These are phyloP conservation scores for Endothia cerciana DNA, from an alignment of 2,329 filamentous ascomycete genomes.

Conservation along the genomic window DNA sequence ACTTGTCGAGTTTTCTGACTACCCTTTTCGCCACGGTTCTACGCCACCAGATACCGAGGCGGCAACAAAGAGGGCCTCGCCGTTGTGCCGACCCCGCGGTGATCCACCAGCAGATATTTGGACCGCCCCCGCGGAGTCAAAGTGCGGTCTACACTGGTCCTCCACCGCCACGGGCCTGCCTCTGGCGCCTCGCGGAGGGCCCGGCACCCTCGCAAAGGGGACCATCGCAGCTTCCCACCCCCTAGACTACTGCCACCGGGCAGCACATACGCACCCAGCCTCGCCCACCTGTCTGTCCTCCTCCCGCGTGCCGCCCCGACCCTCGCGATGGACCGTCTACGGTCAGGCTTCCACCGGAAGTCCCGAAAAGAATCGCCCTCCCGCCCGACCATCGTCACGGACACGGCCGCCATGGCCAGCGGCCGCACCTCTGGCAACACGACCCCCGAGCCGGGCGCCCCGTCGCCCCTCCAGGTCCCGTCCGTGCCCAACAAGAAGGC, in stretches of 20 bases:
- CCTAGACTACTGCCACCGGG: not conserved
- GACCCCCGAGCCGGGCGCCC: slow-evolving; percentile 23
- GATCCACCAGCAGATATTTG: not conserved
- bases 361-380: slow-evolving; percentile 27
- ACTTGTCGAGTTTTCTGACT: no score
- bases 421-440: slow-evolving; percentile 27
- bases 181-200: no score
- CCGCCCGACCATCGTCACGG: slow-evolving; percentile 26
- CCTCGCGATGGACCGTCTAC: slow-evolving; percentile 28
- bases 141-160: not conserved
- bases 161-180: not conserved
- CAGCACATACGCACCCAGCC: not conserved
- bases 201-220: no score
- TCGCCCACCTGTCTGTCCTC: not conserved
- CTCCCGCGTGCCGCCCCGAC: not conserved
- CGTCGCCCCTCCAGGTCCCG: slow-evolving; percentile 25
- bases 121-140: not conserved
- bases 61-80: not conserved
- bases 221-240: not conserved
- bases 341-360: slow-evolving; percentile 30
- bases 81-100: not conserved
- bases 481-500: slow-evolving; percentile 28
- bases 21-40: not conserved
- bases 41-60: not conserved
- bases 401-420: slow-evolving; percentile 9